Conservation (phyloP, 257 asterid genomes). For the Ilex asprella region DNA sequence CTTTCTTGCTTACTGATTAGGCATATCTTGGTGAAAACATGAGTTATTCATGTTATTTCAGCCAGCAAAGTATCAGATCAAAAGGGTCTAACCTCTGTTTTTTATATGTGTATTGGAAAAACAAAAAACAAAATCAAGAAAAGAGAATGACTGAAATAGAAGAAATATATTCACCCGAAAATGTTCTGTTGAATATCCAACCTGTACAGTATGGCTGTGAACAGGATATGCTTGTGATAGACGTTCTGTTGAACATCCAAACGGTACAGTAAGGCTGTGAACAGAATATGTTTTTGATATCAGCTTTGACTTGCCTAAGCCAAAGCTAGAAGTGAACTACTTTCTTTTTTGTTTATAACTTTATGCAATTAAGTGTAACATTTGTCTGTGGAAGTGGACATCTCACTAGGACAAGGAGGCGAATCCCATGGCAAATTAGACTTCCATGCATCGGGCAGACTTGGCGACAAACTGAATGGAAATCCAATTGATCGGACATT, state of each 20-base stretch:
- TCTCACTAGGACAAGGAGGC: slow-evolving; percentile 1
- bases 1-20: not conserved
- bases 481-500: not conserved
- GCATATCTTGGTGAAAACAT: too few relatives aligned
- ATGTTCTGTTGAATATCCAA: not conserved
- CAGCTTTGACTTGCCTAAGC: not conserved
- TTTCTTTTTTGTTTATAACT: not conserved
- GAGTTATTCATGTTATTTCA: too few relatives aligned
- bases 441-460: not conserved
- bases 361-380: not conserved
- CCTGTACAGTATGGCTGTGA: not conserved
- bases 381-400: slow-evolving; percentile 3
- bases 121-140: not conserved
- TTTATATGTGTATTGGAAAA: too few relatives aligned
- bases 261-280: not conserved
- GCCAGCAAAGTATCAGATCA: too few relatives aligned
- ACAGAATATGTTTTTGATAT: not conserved
- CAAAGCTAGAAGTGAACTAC: not conserved
- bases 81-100: too few relatives aligned
- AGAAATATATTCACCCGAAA: not conserved
- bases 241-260: not conserved
- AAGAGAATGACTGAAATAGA: not conserved
- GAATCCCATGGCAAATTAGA: slow-evolving; percentile 5
- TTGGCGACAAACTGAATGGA: slow-evolving; percentile 1
- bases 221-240: not conserved